These are phyloP conservation scores for Ligustrum vulgare DNA, from an alignment of 257 asterid genomes.

Conservation along the genomic window DNA sequence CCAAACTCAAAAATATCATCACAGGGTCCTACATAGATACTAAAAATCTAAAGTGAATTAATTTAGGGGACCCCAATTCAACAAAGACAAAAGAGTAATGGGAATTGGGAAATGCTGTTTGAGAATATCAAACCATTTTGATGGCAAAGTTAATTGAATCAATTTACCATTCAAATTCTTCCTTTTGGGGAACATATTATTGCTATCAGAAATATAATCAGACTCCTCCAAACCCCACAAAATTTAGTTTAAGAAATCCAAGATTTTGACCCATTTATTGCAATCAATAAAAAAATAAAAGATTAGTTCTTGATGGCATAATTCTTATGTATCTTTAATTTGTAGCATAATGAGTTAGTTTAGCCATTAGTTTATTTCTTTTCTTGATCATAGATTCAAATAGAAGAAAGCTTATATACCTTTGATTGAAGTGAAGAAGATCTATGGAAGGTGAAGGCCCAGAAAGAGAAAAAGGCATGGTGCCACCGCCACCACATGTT, in stretches of 20 bases:
- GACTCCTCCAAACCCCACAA: constrained; percentile 6
- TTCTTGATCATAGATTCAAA: neutral
- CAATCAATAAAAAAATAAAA: neutral
- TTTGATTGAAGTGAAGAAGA: constrained; percentile 57
- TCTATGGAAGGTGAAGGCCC: constrained; percentile 61
- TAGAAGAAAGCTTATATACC: constrained; percentile 38
- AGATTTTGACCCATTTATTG: neutral
- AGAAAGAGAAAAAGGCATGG: constrained; percentile 46
- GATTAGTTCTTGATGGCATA: neutral
- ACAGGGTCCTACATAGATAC: constrained; percentile 39
- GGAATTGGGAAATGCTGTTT: constrained; percentile 14
- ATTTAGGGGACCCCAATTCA: constrained; percentile 37
- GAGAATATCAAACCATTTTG: constrained; percentile 33
- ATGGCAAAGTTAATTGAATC: constrained; percentile 26
- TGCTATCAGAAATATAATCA: constrained; percentile 17
- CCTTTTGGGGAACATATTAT: constrained; percentile 59
- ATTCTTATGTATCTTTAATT: no score
- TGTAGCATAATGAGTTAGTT: neutral
- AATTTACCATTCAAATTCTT: constrained; percentile 42
- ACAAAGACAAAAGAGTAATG: constrained; percentile 15
- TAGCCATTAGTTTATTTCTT: neutral
- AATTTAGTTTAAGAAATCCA: constrained; percentile 10
- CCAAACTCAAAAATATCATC: constrained; percentile 24
- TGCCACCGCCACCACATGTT: constrained; percentile 17
- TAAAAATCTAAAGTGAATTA: constrained; percentile 32